Evolutionary conservation across 768 basidiomycete genomes (phyloP).

Genomic region (Mrakia blollopis): DNA sequence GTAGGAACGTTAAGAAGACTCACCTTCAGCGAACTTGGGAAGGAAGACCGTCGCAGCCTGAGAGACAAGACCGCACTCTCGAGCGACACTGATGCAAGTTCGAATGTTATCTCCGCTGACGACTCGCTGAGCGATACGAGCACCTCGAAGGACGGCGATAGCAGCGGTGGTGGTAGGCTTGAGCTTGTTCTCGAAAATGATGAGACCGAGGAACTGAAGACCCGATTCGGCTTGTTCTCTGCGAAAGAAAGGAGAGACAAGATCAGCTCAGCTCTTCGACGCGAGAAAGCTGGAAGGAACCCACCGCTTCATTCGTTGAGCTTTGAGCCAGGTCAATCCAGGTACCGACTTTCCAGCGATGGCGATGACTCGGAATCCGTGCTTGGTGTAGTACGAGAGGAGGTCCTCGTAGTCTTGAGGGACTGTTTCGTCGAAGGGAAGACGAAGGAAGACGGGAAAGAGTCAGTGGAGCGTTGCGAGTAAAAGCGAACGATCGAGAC

Average conservation of each 20-base stretch:
- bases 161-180: conserved; percentile 87
- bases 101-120: conserved; percentile 96
- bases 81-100: conserved; percentile 92
- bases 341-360: conserved; percentile 95
- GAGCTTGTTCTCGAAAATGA: conserved; percentile 97
- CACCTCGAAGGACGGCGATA: conserved; percentile 78
- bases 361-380: conserved; percentile 95
- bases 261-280: background rate
- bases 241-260: background rate
- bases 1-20: conserved; percentile 13
- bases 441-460: background rate
- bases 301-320: conserved; percentile 90
- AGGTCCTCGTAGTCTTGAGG: conserved; percentile 95
- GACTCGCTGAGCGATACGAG: conserved; percentile 93
- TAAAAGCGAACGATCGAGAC: conserved; percentile 41
- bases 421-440: conserved; percentile 51
- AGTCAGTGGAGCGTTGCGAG: background rate
- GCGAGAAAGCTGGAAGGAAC: conserved; percentile 34
- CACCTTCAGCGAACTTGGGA: conserved; percentile 72
- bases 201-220: conserved; percentile 83
- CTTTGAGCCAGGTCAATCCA: conserved; percentile 90
- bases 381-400: conserved; percentile 90
- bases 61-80: conserved; percentile 84
- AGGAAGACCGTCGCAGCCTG: conserved; percentile 84
- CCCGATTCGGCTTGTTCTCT: conserved; percentile 93